Conservation (phyloP, 345 rosid genomes). For the Leavenworthia alabamica region DNA sequence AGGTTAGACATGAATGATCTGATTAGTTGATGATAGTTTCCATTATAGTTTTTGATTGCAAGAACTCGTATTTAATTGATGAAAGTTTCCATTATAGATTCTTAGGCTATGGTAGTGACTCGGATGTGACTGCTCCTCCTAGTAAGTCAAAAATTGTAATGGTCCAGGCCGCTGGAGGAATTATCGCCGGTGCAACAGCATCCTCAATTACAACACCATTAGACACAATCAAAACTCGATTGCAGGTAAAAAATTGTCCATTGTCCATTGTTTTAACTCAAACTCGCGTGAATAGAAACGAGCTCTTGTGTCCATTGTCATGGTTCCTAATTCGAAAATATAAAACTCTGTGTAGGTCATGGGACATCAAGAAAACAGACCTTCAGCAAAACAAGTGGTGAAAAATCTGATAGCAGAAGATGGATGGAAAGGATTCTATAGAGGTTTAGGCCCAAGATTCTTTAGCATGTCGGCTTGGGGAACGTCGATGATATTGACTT, state of each 20-base stretch:
- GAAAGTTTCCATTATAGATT: no score
- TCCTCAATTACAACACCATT: conserved; percentile 89
- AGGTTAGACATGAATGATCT: conserved; percentile 41
- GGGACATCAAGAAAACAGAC: conserved; percentile 70
- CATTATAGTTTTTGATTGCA: not conserved
- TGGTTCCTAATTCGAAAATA: no score
- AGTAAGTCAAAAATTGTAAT: conserved; percentile 47
- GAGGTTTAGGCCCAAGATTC: conserved; percentile 93
- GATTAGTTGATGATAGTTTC: not conserved
- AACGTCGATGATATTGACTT: conserved; percentile 91
- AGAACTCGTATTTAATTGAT: not conserved
- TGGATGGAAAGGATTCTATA: conserved; percentile 90
- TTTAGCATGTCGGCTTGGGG: conserved; percentile 99
- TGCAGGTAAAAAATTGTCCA: no score
- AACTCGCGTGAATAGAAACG: no score
- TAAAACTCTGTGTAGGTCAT: no score
- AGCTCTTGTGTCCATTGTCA: no score
- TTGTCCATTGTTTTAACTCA: no score
- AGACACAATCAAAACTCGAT: conserved; percentile 93
- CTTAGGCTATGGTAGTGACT: conserved; percentile 52
- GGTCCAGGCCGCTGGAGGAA: conserved; percentile 92
- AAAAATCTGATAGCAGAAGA: conserved; percentile 68
- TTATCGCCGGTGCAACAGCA: conserved; percentile 92
- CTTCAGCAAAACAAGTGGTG: conserved; percentile 61
- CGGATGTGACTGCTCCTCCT: conserved; percentile 42